phyloP scores from a whole-genome alignment of 2,329 filamentous ascomycete genomes.

The Talaromyces atroroseus region DNA sequence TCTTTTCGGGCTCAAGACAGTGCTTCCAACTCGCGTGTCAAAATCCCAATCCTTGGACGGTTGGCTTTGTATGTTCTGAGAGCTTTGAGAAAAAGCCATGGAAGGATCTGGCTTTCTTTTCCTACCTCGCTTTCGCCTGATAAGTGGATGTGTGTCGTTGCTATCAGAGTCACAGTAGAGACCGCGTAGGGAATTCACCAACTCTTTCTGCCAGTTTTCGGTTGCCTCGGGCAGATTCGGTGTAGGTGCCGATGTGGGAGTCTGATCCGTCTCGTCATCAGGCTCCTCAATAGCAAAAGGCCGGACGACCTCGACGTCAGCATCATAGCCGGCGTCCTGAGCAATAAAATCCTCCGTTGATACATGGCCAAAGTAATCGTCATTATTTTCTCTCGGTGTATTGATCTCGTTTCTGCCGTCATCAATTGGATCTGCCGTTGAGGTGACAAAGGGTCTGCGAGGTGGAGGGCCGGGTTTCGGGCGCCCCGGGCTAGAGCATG shows the following conservation, averaged over 20 bases:
- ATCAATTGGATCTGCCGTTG: constrained; percentile 2
- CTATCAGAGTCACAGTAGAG: constrained; percentile 26
- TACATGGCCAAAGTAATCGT: constrained; percentile 14
- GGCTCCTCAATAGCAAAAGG: constrained; percentile 39
- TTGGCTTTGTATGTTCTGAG: background rate
- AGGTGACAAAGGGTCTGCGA: background rate
- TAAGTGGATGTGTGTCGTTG: constrained; percentile 8
- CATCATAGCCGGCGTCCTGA: constrained; percentile 27
- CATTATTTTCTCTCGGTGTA: background rate
- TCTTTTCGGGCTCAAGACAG: constrained; percentile 22
- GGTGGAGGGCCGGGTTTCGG: constrained; percentile 11
- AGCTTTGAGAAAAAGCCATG: background rate
- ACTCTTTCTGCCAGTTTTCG: constrained; percentile 29
- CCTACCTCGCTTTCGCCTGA: constrained; percentile 23
- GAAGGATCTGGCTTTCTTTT: constrained; percentile 30
- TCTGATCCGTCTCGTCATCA: constrained; percentile 22
- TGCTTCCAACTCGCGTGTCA: background rate
- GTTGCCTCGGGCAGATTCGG: constrained; percentile 20
- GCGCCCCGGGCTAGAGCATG: constrained; percentile 4
- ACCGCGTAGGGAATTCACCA: constrained; percentile 29
- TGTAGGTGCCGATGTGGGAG: constrained; percentile 12
- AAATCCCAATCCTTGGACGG: constrained; percentile 1
- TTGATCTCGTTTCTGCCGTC: background rate
- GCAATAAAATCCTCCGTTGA: constrained; percentile 22
- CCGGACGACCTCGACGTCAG: constrained; percentile 26